Percentiles rank a stretch among this genome's conserved stretches.
Conservation (phyloP, 2,329 filamentous ascomycete species). For the Hysterium pulicare region DNA sequence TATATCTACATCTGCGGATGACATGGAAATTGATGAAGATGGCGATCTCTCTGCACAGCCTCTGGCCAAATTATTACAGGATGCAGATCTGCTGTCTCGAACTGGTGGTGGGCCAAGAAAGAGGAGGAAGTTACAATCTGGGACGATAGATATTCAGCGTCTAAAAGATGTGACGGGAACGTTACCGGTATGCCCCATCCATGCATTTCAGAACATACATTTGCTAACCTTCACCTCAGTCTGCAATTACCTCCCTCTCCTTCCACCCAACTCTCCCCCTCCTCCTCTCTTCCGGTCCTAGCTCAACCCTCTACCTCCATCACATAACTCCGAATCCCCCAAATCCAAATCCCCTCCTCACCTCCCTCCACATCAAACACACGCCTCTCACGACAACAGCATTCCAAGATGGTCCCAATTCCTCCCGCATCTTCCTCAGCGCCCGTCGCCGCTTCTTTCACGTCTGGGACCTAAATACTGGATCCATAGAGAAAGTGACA, state of each 20-base stretch:
- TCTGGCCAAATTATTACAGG: constrained; percentile 74
- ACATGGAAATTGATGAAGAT: constrained; percentile 48
- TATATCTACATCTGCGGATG: constrained; percentile 54
- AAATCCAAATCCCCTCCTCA: constrained; percentile 82
- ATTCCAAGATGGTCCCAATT: constrained; percentile 66
- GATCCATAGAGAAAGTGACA: constrained; percentile 77
- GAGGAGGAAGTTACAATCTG: constrained; percentile 73
- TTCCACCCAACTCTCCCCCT: constrained; percentile 90
- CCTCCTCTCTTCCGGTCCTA: constrained; percentile 82
- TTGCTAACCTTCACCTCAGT: constrained; percentile 37
- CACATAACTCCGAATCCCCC: constrained; percentile 75
- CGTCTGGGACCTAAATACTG: constrained; percentile 83
- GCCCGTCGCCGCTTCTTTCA: constrained; percentile 90
- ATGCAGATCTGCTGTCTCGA: constrained; percentile 64
- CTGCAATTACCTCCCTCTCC: constrained; percentile 74
- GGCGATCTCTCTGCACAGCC: constrained; percentile 65
- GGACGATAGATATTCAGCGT: constrained; percentile 86
- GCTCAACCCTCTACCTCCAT: constrained; percentile 82
- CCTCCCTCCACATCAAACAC: constrained; percentile 79
- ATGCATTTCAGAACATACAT: background rate
- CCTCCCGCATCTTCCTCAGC: constrained; percentile 80
- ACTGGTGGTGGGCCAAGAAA: constrained; percentile 49
- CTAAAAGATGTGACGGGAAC: constrained; percentile 78
- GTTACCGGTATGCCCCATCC: constrained; percentile 56
- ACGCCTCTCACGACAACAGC: constrained; percentile 82